phyloP scores from a whole-genome alignment of 192 early-diverging fungal species.

The Phlyctochytrium planicorne region DNA sequence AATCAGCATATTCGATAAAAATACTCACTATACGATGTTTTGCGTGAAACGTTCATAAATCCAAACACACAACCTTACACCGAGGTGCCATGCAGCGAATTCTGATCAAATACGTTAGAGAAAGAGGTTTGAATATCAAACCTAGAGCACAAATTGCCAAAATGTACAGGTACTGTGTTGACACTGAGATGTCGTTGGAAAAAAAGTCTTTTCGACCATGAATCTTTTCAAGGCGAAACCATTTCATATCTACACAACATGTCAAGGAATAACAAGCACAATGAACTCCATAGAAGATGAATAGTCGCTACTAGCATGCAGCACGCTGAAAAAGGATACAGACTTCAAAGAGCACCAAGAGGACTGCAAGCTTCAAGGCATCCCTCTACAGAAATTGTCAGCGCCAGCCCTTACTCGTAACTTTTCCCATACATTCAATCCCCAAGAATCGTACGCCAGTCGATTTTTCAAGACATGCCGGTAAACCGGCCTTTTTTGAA shows the following conservation, averaged over 20 bases:
- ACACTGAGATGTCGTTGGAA: conserved; percentile 48
- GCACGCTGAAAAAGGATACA: no score
- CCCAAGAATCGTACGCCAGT: conserved; percentile 30
- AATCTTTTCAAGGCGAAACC: conserved; percentile 82
- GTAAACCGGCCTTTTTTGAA: conserved; percentile 84
- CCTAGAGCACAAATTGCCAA: conserved; percentile 67
- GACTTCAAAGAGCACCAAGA: conserved; percentile 86
- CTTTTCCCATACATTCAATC: conserved; percentile 21
- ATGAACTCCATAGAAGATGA: no score
- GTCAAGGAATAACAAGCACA: neutral
- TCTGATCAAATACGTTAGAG: conserved; percentile 27
- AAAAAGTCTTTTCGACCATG: conserved; percentile 55
- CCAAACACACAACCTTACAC: conserved; percentile 51
- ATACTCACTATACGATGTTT: neutral
- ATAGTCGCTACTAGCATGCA: no score
- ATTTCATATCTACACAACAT: conserved; percentile 70
- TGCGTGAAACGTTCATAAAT: conserved; percentile 10
- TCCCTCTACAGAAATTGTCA: conserved; percentile 46
- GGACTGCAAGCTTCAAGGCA: conserved; percentile 71
- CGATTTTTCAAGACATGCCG: conserved; percentile 85
- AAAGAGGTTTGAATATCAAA: conserved; percentile 22
- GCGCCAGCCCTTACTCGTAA: neutral
- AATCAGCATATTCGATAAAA: no score
- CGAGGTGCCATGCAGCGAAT: conserved; percentile 58
- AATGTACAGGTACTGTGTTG: conserved; percentile 78